A percentile compares a stretch with the other conserved stretches of the same genome.
Evolutionary conservation across 2,329 filamentous ascomycete genomes (phyloP).

Genomic region (Talaromyces sp.): DNA sequence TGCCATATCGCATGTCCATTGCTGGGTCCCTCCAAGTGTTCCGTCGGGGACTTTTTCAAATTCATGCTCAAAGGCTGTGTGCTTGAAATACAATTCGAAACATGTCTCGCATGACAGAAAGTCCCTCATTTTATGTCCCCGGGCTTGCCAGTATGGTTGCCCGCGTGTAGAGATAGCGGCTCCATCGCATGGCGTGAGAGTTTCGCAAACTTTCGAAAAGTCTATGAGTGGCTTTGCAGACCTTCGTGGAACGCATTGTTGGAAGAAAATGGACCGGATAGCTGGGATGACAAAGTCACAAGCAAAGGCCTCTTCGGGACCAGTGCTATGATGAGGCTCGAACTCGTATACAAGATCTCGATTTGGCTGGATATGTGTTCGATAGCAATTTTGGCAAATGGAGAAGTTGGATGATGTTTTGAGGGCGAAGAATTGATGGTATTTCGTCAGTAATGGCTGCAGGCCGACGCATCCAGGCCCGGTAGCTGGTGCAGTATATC

Average conservation of each 20-base stretch:
- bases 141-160: background rate
- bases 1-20: slow-evolving; percentile 3
- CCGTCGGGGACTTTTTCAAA: slow-evolving; percentile 1
- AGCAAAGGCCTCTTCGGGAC: background rate
- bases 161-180: background rate
- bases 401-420: background rate
- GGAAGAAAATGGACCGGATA: background rate
- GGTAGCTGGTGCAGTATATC: background rate
- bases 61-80: background rate
- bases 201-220: background rate
- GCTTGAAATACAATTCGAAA: slow-evolving; percentile 3
- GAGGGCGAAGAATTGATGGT: slow-evolving; percentile 1
- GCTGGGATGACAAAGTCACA: background rate
- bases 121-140: background rate
- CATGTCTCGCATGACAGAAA: background rate
- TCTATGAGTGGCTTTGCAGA: background rate
- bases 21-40: background rate
- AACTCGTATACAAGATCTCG: background rate
- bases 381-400: background rate
- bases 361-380: background rate
- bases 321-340: background rate
- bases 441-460: background rate
- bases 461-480: background rate
- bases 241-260: background rate
- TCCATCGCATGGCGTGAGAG: background rate